These are phyloP conservation scores for Aspergillus udagawae DNA, from an alignment of 2,329 filamentous ascomycete genomes.

Conservation along the genomic window DNA sequence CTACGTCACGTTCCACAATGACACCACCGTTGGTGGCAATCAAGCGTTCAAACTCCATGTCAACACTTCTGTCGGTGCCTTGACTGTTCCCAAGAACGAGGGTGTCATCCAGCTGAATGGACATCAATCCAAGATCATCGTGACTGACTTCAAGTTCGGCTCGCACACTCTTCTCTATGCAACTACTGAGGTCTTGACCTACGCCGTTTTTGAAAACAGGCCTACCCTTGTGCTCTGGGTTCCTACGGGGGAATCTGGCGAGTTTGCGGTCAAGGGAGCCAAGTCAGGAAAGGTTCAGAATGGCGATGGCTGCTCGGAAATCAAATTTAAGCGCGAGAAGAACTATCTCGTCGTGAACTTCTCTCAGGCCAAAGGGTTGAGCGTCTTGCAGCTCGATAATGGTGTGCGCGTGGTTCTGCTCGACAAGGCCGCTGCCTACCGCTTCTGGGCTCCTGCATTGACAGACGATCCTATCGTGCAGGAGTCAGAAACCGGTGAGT, in stretches of 20 bases:
- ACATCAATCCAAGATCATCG: conserved; percentile 59
- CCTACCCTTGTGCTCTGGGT: conserved; percentile 51
- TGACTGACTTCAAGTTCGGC: conserved; percentile 57
- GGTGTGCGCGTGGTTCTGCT: conserved; percentile 50
- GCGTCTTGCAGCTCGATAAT: conserved; percentile 45
- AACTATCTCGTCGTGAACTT: conserved; percentile 45
- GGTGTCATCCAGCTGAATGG: conserved; percentile 53
- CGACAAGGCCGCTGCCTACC: conserved; percentile 53
- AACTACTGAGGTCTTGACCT: conserved; percentile 53
- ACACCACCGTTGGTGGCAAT: conserved; percentile 49
- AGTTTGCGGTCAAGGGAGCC: conserved; percentile 48
- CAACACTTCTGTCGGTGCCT: conserved; percentile 52
- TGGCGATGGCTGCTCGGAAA: conserved; percentile 39
- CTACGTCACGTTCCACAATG: conserved; percentile 55
- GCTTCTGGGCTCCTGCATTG: conserved; percentile 54
- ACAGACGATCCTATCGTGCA: conserved; percentile 45
- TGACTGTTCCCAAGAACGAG: conserved; percentile 52
- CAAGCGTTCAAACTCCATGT: conserved; percentile 55
- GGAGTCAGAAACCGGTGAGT: conserved; percentile 44
- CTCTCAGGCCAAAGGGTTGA: conserved; percentile 48
- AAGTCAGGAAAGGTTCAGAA: conserved; percentile 35
- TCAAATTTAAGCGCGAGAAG: conserved; percentile 41
- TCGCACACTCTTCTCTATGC: conserved; percentile 51
- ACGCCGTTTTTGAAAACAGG: conserved; percentile 46
- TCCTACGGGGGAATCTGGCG: conserved; percentile 51